Conservation (phyloP, 352 stramenopile genomes). For the Globisporangium carolinianum region DNA sequence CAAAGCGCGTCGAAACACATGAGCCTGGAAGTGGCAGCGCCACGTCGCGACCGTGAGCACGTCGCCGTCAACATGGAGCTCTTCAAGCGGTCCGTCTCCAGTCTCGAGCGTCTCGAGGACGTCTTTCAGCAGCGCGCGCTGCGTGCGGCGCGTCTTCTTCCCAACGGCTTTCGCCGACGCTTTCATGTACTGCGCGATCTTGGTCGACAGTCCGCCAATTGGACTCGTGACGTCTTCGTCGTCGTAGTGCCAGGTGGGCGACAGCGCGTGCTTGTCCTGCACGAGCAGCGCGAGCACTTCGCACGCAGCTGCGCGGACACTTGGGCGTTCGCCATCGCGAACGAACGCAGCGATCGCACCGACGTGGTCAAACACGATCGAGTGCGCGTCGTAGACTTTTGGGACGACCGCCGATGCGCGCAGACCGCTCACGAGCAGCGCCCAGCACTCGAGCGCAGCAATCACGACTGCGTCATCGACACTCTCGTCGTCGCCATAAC, state of each 20-base stretch:
- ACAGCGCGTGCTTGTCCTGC: constrained; percentile 49
- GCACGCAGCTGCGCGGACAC: constrained; percentile 36
- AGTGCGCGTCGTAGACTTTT: constrained; percentile 41
- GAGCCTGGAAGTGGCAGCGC: constrained; percentile 56
- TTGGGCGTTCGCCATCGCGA: constrained; percentile 32
- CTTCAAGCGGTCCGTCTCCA: constrained; percentile 45
- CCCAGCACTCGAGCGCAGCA: constrained; percentile 60
- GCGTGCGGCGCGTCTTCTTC: constrained; percentile 64
- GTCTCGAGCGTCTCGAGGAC: constrained; percentile 54
- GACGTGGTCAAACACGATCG: constrained; percentile 43
- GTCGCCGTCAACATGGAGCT: constrained; percentile 46
- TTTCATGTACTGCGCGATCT: constrained; percentile 54
- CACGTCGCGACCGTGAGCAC: constrained; percentile 47
- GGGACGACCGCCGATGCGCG: constrained; percentile 31
- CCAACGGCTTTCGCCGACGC: constrained; percentile 62
- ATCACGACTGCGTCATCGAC: constrained; percentile 39
- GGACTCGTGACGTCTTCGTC: constrained; percentile 30
- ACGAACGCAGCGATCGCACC: constrained; percentile 44
- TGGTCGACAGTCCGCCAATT: constrained; percentile 39
- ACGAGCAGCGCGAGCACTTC: constrained; percentile 56
- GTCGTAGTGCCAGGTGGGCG: constrained; percentile 33
- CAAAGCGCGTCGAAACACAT: constrained; percentile 47
- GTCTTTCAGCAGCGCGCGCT: constrained; percentile 62
- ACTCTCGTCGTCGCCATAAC: constrained; percentile 29
- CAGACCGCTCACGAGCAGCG: constrained; percentile 47